A percentile compares a stretch with the other conserved stretches of the same genome.
Conservation (phyloP, 1,284 basidiomycete species). For the Amylostereum chailletii region DNA sequence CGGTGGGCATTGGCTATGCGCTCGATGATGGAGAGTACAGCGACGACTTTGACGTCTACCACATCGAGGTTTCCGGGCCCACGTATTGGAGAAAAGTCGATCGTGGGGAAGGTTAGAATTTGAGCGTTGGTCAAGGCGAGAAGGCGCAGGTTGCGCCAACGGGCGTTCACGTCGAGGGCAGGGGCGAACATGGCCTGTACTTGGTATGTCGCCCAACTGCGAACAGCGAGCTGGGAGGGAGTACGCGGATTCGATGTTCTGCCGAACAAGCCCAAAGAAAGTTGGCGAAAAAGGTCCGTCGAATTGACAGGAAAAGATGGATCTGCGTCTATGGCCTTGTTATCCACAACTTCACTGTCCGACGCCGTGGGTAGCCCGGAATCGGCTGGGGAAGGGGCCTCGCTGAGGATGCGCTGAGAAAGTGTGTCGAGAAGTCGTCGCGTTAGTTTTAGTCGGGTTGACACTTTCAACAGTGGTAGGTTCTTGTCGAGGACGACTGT, state of each 20-base stretch:
- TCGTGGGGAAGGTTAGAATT: slow-evolving; percentile 14
- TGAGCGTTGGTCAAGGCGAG: slow-evolving; percentile 15
- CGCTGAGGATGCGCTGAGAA: too few relatives aligned
- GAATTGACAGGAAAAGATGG: slow-evolving; percentile 3
- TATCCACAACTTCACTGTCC: too few relatives aligned
- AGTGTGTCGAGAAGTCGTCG: too few relatives aligned
- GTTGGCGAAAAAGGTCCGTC: slow-evolving; percentile 4
- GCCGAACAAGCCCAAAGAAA: neutral
- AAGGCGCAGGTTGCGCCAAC: slow-evolving; percentile 18
- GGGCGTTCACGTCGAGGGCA: slow-evolving; percentile 4
- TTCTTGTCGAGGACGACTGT: slow-evolving; percentile 13
- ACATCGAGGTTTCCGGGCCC: neutral
- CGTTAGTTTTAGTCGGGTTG: too few relatives aligned
- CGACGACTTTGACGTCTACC: slow-evolving; percentile 10
- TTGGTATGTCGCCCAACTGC: slow-evolving; percentile 12
- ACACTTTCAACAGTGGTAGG: neutral
- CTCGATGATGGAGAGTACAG: slow-evolving; percentile 11
- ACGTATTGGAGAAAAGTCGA: slow-evolving; percentile 6
- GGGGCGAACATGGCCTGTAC: slow-evolving; percentile 12
- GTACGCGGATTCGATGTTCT: neutral
- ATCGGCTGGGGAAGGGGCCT: too few relatives aligned
- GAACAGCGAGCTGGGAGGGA: slow-evolving; percentile 5
- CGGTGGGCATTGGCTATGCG: neutral
- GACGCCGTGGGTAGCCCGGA: too few relatives aligned
- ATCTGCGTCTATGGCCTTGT: neutral